A percentile compares a stretch with the other conserved stretches of the same genome.
These are phyloP conservation scores for Yamadazyma sp. DNA, from an alignment of 805 yeast species.

Conservation along the genomic window DNA sequence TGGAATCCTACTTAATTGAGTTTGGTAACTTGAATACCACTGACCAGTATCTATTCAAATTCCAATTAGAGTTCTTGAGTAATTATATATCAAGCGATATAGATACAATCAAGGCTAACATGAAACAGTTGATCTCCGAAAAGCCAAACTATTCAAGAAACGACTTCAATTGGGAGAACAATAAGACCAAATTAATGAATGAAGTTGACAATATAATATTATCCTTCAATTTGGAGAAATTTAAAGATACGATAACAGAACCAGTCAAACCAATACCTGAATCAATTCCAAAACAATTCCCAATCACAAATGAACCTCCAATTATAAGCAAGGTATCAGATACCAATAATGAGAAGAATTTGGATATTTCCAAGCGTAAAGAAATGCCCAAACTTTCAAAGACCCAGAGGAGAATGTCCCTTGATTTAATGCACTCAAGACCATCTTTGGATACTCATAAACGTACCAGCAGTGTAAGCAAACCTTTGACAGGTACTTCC, in stretches of 20 bases:
- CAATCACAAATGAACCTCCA: neutral
- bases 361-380: neutral
- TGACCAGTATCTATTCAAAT: conserved; percentile 10
- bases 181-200: conserved; percentile 12
- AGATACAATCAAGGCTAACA: conserved; percentile 5
- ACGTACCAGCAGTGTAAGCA: conserved; percentile 18
- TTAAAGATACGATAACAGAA: conserved; percentile 1
- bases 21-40: conserved; percentile 11
- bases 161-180: conserved; percentile 13
- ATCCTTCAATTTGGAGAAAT: conserved; percentile 10
- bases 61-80: conserved; percentile 13
- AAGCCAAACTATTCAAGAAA: conserved; percentile 8
- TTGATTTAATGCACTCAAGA: conserved; percentile 24
- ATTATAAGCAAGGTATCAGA: too few species aligned
- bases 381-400: conserved; percentile 19
- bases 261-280: neutral
- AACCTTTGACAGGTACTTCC: conserved; percentile 27
- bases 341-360: neutral
- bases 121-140: conserved; percentile 5
- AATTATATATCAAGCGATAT: conserved; percentile 10
- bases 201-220: conserved; percentile 15
- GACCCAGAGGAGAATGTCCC: conserved; percentile 23
- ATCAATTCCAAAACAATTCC: neutral
- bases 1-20: conserved; percentile 12
- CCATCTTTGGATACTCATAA: conserved; percentile 8